Base-by-base conservation (phyloP, 208 protist genomes). In the Trypanosoma brucei region DNA sequence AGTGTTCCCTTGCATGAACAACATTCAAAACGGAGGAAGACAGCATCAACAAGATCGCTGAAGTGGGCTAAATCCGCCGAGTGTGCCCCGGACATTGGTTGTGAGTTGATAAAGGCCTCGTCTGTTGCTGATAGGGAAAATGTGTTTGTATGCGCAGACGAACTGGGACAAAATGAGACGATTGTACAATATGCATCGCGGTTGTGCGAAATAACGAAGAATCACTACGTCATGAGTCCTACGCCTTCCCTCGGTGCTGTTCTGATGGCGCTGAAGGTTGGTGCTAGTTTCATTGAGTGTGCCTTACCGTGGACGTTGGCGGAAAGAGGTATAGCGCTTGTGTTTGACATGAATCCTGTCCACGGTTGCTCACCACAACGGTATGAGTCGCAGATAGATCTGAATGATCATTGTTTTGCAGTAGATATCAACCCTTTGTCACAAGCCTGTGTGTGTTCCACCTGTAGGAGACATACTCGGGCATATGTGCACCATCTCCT, bases 401-500 rank as follows among this genome's bases (percentile, higher is more conserved):
- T 96, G 9, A 88, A 93, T 70, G 81, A 93, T 74, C 61, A 71
- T 51, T 46, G 14, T 7, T 93, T 83, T 62, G 61, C 75, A 3
- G 59, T 84, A 11, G 85, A 91, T 37, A 91, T 89, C 68, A 40
- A 39, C 8, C 85, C 86, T 13, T 62, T 96, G 2, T 56, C 53
- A 4, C 51, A 38, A 4, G 62, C 65, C 37, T 96, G 91, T 64
- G 11, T 38, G 30, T 96, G 91, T 65, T 91, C 81, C 62, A 91
- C 87, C 6, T 96, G 91, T 62, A 68, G 53, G 50, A 67, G 84
- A 8, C 87, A 96, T 73, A 78, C 68, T 34, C 72, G 83, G 4
- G 87, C 83, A 4, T 96, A 96, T 65, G 55, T 96, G 36, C 88
- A 94, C 53, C 91, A 96, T 56, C 71, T 96, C 42, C 78, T 94